Evolutionary conservation across 345 rosid species (phyloP).

Genomic region (Aurinia saxatilis): DNA sequence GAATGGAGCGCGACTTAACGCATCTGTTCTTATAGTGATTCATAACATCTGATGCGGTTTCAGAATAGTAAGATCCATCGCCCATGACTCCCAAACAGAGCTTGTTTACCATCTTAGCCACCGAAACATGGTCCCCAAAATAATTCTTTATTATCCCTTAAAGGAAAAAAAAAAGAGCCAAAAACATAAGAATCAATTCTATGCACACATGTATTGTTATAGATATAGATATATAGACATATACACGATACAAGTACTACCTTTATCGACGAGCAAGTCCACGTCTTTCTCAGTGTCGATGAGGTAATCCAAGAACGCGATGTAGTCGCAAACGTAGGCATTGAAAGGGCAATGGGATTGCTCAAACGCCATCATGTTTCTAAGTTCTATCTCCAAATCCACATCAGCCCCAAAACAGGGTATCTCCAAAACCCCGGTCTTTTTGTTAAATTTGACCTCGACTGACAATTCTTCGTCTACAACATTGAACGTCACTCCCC

Average conservation of each 20-base stretch:
- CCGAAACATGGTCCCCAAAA: not conserved
- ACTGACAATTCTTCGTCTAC: too few species aligned
- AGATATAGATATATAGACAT: too few species aligned
- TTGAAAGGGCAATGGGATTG: too few species aligned
- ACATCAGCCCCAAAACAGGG: not conserved
- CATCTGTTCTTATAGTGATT: too few species aligned
- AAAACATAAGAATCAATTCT: not conserved
- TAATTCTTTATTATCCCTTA: not conserved
- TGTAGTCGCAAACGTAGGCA: too few species aligned
- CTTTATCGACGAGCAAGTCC: too few species aligned
- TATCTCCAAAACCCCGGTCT: not conserved
- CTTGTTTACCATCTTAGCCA: conserved; percentile 19
- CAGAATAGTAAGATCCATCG: not conserved
- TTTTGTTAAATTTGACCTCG: too few species aligned
- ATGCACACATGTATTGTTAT: too few species aligned
- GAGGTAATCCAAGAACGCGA: not conserved
- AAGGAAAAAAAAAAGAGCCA: too few species aligned
- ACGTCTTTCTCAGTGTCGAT: not conserved
- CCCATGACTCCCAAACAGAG: not conserved
- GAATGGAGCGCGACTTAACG: not conserved
- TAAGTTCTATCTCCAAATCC: too few species aligned
- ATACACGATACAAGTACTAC: too few species aligned
- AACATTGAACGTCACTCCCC: not conserved
- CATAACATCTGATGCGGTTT: not conserved
- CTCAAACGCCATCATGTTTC: not conserved